phyloP scores from a whole-genome alignment of 768 basidiomycete genomes.

The Termitomyces sp. region DNA sequence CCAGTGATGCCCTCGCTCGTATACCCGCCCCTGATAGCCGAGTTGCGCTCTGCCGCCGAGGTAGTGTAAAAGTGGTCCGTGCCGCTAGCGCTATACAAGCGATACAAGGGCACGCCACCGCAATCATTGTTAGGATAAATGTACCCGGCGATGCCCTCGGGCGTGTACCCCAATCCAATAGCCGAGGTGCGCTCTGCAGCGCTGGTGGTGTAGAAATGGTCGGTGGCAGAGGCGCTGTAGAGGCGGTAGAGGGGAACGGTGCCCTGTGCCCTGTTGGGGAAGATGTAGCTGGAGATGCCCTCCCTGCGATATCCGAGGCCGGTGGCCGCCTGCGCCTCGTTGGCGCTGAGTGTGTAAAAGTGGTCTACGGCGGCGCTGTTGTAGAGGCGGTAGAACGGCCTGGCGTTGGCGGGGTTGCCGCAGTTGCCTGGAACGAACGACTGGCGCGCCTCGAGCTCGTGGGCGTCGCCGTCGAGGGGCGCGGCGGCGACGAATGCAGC shows the following conservation, averaged over 20 bases:
- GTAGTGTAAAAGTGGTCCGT: slow-evolving; percentile 22
- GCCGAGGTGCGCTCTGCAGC: slow-evolving; percentile 13
- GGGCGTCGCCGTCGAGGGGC: background rate
- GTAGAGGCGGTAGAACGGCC: slow-evolving; percentile 2
- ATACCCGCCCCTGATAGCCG: slow-evolving; percentile 2
- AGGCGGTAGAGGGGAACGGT: slow-evolving; percentile 20
- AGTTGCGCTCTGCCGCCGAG: slow-evolving; percentile 5
- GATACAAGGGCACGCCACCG: slow-evolving; percentile 15
- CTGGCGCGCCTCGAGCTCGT: background rate
- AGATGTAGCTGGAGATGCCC: slow-evolving; percentile 13
- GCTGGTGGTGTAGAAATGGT: slow-evolving; percentile 21
- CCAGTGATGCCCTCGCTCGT: slow-evolving; percentile 7
- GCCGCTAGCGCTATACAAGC: slow-evolving; percentile 11
- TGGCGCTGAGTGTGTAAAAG: slow-evolving; percentile 11
- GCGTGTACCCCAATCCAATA: slow-evolving; percentile 5
- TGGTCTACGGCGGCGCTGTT: slow-evolving; percentile 5
- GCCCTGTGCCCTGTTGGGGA: background rate
- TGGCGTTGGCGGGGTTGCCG: background rate
- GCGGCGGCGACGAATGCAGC: background rate
- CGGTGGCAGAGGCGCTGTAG: slow-evolving; percentile 6
- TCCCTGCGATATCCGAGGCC: background rate
- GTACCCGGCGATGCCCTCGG: slow-evolving; percentile 15
- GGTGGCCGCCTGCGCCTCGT: slow-evolving; percentile 6
- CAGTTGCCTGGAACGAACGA: background rate
- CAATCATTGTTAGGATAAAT: slow-evolving; percentile 10